phyloP scores from a whole-genome alignment of 2,329 filamentous ascomycete species.

The Colletotrichum sp. region DNA sequence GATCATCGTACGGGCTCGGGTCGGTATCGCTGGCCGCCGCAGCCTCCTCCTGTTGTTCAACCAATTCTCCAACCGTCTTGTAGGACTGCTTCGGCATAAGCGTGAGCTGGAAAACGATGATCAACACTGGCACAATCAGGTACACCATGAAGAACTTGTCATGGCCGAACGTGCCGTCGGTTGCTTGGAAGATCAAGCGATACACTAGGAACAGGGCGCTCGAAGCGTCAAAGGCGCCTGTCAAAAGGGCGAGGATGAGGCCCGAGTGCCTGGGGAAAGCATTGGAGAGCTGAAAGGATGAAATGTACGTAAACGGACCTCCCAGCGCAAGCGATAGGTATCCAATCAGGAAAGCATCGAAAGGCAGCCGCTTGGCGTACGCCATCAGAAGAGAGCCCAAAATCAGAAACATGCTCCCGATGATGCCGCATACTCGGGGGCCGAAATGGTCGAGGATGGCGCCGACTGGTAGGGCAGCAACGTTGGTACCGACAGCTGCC shows the following conservation, averaged over 20 bases:
- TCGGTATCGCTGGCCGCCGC: slow-evolving; percentile 32
- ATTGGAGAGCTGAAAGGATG: slow-evolving; percentile 84
- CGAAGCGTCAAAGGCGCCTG: slow-evolving; percentile 83
- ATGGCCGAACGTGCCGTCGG: slow-evolving; percentile 59
- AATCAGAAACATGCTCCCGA: slow-evolving; percentile 72
- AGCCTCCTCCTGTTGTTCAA: slow-evolving; percentile 70
- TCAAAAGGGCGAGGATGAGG: slow-evolving; percentile 79
- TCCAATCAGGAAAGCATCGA: slow-evolving; percentile 77
- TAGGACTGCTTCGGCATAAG: slow-evolving; percentile 79
- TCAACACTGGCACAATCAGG: slow-evolving; percentile 70
- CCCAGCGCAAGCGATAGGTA: slow-evolving; percentile 80
- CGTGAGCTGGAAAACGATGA: slow-evolving; percentile 69
- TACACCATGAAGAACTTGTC: slow-evolving; percentile 76
- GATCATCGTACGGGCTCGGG: slow-evolving; percentile 52
- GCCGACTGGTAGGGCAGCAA: slow-evolving; percentile 83
- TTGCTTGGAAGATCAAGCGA: slow-evolving; percentile 70
- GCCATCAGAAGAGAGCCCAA: slow-evolving; percentile 76
- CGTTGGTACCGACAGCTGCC: slow-evolving; percentile 86
- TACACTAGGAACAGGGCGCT: slow-evolving; percentile 80
- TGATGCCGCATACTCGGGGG: slow-evolving; percentile 75
- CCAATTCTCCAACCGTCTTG: slow-evolving; percentile 84
- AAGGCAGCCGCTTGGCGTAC: slow-evolving; percentile 65
- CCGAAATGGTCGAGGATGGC: slow-evolving; percentile 85
- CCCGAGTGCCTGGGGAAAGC: slow-evolving; percentile 80
- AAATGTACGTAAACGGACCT: slow-evolving; percentile 82